phyloP scores from a whole-genome alignment of 441 rosid species.

The Syzygium syzygioides region DNA sequence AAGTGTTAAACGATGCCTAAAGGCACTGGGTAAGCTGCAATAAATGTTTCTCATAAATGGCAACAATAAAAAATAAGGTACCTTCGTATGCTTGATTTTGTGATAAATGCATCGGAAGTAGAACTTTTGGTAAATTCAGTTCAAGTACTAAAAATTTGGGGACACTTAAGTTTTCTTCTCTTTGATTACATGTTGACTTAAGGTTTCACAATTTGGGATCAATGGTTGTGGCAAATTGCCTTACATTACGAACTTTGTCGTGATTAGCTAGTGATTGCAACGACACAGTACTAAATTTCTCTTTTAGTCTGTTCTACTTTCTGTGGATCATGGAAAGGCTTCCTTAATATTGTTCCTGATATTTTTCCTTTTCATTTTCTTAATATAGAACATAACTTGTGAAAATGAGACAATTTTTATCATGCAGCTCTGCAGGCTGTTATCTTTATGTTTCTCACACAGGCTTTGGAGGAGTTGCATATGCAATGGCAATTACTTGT shows the following conservation, averaged over 20 bases:
- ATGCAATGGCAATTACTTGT: constrained; percentile 92
- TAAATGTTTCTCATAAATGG: background rate
- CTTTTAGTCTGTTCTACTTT: background rate
- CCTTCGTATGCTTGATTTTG: background rate
- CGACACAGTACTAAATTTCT: background rate
- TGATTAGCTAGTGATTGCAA: background rate
- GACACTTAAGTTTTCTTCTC: background rate
- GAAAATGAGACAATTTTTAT: background rate
- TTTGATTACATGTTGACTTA: background rate
- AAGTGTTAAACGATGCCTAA: background rate
- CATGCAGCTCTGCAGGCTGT: constrained; percentile 50
- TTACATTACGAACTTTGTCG: background rate
- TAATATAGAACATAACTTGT: background rate
- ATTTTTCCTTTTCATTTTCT: background rate
- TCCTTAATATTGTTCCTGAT: background rate
- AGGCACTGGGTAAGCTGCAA: background rate
- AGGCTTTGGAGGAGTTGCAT: constrained; percentile 91
- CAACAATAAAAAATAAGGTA: background rate
- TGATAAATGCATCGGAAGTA: background rate
- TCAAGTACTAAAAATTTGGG: background rate
- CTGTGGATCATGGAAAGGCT: background rate
- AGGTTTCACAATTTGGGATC: background rate
- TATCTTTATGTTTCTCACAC: constrained; percentile 95
- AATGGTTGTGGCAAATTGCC: background rate
- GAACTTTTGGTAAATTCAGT: background rate